Base-by-base conservation (phyloP, 495 filamentous ascomycete species). In the Penicillium canariense region DNA sequence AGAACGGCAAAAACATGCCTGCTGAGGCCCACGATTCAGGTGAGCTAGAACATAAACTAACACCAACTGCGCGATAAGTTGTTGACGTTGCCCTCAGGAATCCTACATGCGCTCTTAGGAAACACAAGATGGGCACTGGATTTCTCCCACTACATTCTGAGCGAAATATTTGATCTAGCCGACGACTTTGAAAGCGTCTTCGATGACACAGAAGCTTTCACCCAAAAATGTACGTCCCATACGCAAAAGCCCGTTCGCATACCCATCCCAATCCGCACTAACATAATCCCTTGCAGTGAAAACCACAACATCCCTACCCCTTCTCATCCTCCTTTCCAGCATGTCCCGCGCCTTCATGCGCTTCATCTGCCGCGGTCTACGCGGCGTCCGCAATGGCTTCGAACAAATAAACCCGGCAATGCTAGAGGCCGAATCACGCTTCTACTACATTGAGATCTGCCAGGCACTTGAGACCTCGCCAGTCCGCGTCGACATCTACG, bases 321-420 rank as follows among this genome's bases (percentile, higher is more conserved):
- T 95, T 22, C 75, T 89, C 54, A 73, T 91, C 43, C 72, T 91
- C 43, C 80, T 92, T 20, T 86, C 85, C 52, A 89, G 86, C 46
- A 83, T 87, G 57, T 85, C 87, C 12, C 84, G 90, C 10, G 80
- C 83, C 39, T 86, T 91, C 59, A 73, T 92, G 47, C 80, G 79
- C 15, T 84, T 84, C 35, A 78, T 83, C 50, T 89, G 85, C 68
- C 86, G 83, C 44, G 81, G 81, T 26, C 78, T 91, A 27, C 74
- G 73, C 35, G 68, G 69, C 36, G 59, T 82, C 14, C 61, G 71
- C 34, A 61, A 64, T 6, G 68, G 71, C 34, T 72, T 72, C 56
- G 54, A 64, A 39, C 65, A 42, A 36, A 55, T 63, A 26, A 64
- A 63, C 49, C 59, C 59, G 4, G 56, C 60, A 25, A 42, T 68